Conservation (phyloP, 352 stramenopile species). For the Aphanomyces stellatus region DNA sequence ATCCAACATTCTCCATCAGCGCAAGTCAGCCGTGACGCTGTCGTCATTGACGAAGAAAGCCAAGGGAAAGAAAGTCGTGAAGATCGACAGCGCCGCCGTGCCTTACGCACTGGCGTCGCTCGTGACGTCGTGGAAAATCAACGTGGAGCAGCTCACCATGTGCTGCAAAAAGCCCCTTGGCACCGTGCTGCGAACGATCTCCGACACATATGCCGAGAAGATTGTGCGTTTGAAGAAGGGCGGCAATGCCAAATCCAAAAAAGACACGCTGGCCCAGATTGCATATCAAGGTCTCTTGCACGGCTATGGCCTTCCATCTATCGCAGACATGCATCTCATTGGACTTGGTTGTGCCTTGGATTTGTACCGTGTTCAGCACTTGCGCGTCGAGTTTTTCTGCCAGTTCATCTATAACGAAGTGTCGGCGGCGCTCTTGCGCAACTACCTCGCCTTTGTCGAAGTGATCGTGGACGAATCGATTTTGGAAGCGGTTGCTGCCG, state of each 20-base stretch:
- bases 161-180: conserved; percentile 68
- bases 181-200: conserved; percentile 57
- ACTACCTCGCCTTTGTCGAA: conserved; percentile 72
- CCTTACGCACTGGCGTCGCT: conserved; percentile 47
- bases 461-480: conserved; percentile 33
- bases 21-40: conserved; percentile 37
- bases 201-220: conserved; percentile 66
- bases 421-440: conserved; percentile 34
- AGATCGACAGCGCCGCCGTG: conserved; percentile 59
- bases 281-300: conserved; percentile 80
- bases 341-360: conserved; percentile 65
- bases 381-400: conserved; percentile 68
- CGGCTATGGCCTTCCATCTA: conserved; percentile 61
- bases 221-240: conserved; percentile 40
- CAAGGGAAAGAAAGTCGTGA: conserved; percentile 42
- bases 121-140: conserved; percentile 78
- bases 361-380: conserved; percentile 46
- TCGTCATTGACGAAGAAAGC: conserved; percentile 39
- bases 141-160: conserved; percentile 65
- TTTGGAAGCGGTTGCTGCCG: neutral
- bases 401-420: conserved; percentile 71
- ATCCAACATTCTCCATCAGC: neutral
- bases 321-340: conserved; percentile 73
- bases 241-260: neutral
- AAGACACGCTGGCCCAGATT: conserved; percentile 51